These are phyloP conservation scores for Cyberlindnera nakhonratchasimensis DNA, from an alignment of 805 yeast genomes.

Conservation along the genomic window DNA sequence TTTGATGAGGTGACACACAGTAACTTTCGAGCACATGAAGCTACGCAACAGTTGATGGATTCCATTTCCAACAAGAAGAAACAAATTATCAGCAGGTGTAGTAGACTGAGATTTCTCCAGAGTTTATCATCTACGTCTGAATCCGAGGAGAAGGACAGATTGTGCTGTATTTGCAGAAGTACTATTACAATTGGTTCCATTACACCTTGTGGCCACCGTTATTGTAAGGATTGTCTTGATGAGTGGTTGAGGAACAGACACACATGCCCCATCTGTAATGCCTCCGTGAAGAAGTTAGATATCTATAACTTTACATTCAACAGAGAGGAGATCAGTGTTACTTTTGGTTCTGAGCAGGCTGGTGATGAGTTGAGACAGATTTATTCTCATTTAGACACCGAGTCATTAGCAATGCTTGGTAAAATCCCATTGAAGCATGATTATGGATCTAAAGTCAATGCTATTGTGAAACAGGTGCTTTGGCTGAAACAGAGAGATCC, in stretches of 20 bases:
- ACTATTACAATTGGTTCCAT: constrained; percentile 71
- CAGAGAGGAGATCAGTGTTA: constrained; percentile 48
- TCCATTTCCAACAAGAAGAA: neutral
- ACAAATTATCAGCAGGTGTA: neutral
- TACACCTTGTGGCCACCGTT: constrained; percentile 89
- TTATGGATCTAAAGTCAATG: constrained; percentile 86
- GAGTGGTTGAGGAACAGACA: constrained; percentile 62
- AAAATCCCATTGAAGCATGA: constrained; percentile 40
- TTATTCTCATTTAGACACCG: constrained; percentile 37
- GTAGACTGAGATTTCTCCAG: constrained; percentile 46
- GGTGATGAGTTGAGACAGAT: constrained; percentile 18
- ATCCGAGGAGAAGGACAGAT: constrained; percentile 30
- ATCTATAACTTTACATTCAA: constrained; percentile 68
- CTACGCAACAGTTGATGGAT: neutral
- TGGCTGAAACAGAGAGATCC: constrained; percentile 55
- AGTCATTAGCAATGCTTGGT: constrained; percentile 43
- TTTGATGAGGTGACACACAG: constrained; percentile 34
- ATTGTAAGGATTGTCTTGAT: constrained; percentile 75
- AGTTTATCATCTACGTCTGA: neutral
- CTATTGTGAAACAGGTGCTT: constrained; percentile 67
- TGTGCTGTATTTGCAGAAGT: constrained; percentile 78
- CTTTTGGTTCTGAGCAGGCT: constrained; percentile 31
- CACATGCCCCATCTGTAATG: constrained; percentile 82
- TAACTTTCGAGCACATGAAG: neutral
- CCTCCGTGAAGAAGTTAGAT: constrained; percentile 43